phyloP scores from a whole-genome alignment of 2,329 filamentous ascomycete genomes.

The Beauveria bassiana region DNA sequence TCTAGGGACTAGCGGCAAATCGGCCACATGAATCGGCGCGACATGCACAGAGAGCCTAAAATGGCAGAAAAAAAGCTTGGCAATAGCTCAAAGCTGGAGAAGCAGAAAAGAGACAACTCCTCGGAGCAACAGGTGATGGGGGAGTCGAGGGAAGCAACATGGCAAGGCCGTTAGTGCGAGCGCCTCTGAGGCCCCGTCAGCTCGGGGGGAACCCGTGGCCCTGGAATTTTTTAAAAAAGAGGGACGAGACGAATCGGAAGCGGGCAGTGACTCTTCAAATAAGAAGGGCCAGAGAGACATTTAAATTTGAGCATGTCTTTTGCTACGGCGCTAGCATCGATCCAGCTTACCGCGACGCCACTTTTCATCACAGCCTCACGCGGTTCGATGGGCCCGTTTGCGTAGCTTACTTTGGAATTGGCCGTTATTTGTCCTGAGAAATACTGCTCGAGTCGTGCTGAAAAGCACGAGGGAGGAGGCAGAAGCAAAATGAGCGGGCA shows the following conservation, averaged over 20 bases:
- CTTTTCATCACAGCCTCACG: slow-evolving; percentile 11
- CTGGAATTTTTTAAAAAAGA: background rate
- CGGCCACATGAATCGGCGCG: slow-evolving; percentile 6
- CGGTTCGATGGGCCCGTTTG: background rate
- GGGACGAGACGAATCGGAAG: slow-evolving; percentile 6
- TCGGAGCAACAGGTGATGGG: background rate
- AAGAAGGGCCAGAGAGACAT: background rate
- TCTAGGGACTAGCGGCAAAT: background rate
- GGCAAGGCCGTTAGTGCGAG: background rate
- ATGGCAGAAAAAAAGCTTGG: background rate
- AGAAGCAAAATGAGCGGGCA: too few species aligned
- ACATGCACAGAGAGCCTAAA: slow-evolving; percentile 7
- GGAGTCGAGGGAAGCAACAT: slow-evolving; percentile 11
- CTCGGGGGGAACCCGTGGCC: background rate
- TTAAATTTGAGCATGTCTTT: slow-evolving; percentile 3
- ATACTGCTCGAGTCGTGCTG: too few species aligned
- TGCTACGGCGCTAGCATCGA: slow-evolving; percentile 3
- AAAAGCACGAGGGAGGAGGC: background rate
- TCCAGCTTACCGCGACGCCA: slow-evolving; percentile 2
- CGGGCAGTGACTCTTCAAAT: background rate
- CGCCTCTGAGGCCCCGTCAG: background rate
- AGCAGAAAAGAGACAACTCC: background rate
- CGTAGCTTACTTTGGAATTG: background rate
- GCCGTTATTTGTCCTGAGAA: background rate
- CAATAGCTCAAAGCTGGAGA: slow-evolving; percentile 5